phyloP scores from a whole-genome alignment of 2,329 filamentous ascomycete genomes.

The Teratosphaeria epicoccoides region DNA sequence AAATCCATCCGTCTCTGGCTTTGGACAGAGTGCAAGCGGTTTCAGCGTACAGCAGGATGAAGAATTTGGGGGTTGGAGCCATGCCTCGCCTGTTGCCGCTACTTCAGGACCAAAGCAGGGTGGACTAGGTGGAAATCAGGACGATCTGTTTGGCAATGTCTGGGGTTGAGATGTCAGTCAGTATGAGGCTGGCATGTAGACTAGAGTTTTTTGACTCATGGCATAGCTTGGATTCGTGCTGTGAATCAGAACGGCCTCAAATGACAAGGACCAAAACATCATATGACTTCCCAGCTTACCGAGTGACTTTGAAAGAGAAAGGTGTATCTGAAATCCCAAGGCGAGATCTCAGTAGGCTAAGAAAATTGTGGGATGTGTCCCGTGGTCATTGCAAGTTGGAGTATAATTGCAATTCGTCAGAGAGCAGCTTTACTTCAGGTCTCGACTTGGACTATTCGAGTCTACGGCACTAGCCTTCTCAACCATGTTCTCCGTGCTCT shows the following conservation, averaged over 20 bases:
- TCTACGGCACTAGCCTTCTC: not conserved
- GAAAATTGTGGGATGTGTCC: too few relatives aligned
- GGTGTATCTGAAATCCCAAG: too few relatives aligned
- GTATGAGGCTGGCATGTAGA: not conserved
- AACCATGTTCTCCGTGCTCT: not conserved
- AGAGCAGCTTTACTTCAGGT: too few relatives aligned
- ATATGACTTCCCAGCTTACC: too few relatives aligned
- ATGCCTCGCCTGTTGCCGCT: conserved; percentile 43
- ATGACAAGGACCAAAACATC: too few relatives aligned
- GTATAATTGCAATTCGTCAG: too few relatives aligned
- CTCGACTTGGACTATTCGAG: not conserved
- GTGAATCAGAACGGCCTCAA: too few relatives aligned
- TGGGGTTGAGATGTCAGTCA: conserved; percentile 55
- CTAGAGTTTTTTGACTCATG: not conserved
- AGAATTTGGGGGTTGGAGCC: conserved; percentile 93
- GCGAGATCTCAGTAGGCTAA: too few relatives aligned
- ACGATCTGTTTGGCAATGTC: conserved; percentile 92
- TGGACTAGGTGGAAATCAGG: conserved; percentile 45
- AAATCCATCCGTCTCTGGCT: not conserved
- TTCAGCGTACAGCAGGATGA: conserved; percentile 69
- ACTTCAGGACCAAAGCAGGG: conserved; percentile 35
- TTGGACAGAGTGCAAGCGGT: conserved; percentile 12
- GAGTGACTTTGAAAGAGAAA: too few relatives aligned
- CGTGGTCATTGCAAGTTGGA: too few relatives aligned
- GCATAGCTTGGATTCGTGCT: not conserved